A percentile compares a stretch with the other conserved stretches of the same genome.
phyloP scores from a whole-genome alignment of 768 basidiomycete genomes.

The Boletus subcaerulescens region DNA sequence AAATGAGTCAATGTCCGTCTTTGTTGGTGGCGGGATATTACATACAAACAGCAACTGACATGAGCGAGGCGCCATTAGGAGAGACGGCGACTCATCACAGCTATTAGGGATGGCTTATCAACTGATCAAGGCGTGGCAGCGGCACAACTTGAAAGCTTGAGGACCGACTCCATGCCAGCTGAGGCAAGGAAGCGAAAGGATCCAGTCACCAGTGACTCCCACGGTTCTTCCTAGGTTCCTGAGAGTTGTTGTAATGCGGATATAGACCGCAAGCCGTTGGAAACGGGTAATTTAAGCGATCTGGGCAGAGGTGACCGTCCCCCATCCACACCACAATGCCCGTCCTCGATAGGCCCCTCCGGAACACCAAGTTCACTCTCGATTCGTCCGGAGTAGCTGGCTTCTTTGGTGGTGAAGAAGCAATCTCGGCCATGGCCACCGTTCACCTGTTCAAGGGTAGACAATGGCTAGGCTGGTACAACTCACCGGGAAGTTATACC shows the following conservation, averaged over 20 bases:
- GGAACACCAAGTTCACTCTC: conserved; percentile 13
- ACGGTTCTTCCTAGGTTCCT: background rate
- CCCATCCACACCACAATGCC: conserved; percentile 14
- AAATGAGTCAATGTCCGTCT: too few species aligned
- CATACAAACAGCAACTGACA: too few species aligned
- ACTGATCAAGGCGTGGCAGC: too few species aligned
- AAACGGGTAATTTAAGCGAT: background rate
- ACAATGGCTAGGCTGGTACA: conserved; percentile 37
- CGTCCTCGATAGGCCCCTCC: conserved; percentile 12
- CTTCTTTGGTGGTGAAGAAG: conserved; percentile 38
- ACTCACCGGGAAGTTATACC: conserved; percentile 35
- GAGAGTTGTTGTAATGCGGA: background rate
- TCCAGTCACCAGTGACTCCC: background rate
- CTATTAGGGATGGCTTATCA: too few species aligned
- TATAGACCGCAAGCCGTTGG: background rate
- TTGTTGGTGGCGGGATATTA: too few species aligned
- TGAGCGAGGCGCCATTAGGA: too few species aligned
- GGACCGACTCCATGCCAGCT: too few species aligned
- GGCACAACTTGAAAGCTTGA: background rate
- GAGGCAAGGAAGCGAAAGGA: background rate
- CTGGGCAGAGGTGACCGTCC: background rate
- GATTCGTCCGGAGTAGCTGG: conserved; percentile 34
- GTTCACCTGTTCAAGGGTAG: conserved; percentile 32
- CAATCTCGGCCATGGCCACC: conserved; percentile 36
- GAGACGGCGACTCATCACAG: too few species aligned